Evolutionary conservation across 345 rosid species (phyloP).

Genomic region (Isatis tinctoria): DNA sequence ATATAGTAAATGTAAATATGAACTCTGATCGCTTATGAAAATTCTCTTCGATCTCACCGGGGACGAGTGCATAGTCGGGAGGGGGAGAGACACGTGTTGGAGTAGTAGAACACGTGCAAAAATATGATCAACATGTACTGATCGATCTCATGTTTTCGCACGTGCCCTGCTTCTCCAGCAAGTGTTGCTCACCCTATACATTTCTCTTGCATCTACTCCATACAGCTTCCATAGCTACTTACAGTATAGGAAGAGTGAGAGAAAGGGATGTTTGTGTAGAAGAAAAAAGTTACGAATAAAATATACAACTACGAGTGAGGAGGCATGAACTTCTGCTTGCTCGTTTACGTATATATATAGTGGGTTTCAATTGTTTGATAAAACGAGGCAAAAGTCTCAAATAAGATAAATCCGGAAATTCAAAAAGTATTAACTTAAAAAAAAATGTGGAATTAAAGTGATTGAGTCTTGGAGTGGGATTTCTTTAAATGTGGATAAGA

Average conservation of each 20-base stretch:
- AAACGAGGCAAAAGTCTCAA: slow-evolving; percentile 12
- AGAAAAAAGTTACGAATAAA: not conserved
- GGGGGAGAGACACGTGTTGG: slow-evolving; percentile 76
- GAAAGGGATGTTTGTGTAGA: not conserved
- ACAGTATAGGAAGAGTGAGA: not conserved
- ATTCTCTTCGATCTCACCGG: not conserved
- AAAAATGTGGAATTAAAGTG: slow-evolving; percentile 28
- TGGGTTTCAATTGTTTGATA: slow-evolving; percentile 13
- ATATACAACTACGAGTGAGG: slow-evolving; percentile 8
- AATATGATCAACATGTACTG: not conserved
- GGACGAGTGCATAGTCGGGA: not conserved
- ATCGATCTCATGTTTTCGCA: slow-evolving; percentile 45
- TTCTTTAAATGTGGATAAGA: slow-evolving; percentile 48
- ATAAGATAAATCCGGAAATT: not conserved
- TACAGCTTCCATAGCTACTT: not conserved
- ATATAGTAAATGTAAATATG: not conserved
- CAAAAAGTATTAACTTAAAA: not conserved
- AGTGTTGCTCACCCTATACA: slow-evolving; percentile 59
- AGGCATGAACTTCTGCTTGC: slow-evolving; percentile 19
- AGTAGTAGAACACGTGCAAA: slow-evolving; percentile 98
- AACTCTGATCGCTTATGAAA: not conserved
- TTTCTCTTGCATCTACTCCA: not conserved
- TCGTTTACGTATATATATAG: slow-evolving; percentile 22
- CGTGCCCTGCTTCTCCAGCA: slow-evolving; percentile 99
- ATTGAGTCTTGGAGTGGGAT: slow-evolving; percentile 68